Conservation (phyloP, 2,329 filamentous ascomycete genomes). For the Stagonosporopsis vannaccii region DNA sequence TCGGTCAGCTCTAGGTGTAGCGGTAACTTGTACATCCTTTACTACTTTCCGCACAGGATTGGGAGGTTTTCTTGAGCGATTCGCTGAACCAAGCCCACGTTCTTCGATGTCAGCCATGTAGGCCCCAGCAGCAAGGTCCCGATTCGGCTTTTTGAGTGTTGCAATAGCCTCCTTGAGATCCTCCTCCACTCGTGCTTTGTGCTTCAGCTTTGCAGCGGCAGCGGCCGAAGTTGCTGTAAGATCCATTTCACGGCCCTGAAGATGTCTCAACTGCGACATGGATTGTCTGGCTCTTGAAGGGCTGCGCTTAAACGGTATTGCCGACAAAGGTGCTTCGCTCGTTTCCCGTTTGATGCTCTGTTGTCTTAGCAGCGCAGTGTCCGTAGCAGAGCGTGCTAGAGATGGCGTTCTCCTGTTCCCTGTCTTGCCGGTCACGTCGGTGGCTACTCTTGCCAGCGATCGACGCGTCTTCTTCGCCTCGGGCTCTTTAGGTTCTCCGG, state of each 20-base stretch:
- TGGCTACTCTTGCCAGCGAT: slow-evolving; percentile 67
- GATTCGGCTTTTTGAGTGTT: slow-evolving; percentile 77
- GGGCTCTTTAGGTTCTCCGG: slow-evolving; percentile 49
- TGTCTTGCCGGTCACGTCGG: slow-evolving; percentile 63
- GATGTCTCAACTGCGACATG: slow-evolving; percentile 53
- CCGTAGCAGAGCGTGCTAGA: slow-evolving; percentile 73
- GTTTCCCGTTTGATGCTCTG: slow-evolving; percentile 72
- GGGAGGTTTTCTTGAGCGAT: slow-evolving; percentile 39
- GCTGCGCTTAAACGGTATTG: slow-evolving; percentile 58
- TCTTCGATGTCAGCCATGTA: slow-evolving; percentile 72
- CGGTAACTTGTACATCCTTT: slow-evolving; percentile 51
- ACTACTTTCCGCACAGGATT: slow-evolving; percentile 37
- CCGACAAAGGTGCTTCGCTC: slow-evolving; percentile 66
- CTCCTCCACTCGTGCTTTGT: slow-evolving; percentile 71
- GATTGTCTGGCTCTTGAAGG: slow-evolving; percentile 47
- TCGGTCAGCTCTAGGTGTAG: slow-evolving; percentile 51
- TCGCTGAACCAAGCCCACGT: slow-evolving; percentile 48
- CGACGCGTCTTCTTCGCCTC: slow-evolving; percentile 54
- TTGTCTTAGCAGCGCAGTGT: slow-evolving; percentile 58
- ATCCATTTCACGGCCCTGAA: slow-evolving; percentile 62
- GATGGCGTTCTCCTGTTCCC: slow-evolving; percentile 65
- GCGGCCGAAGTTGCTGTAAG: slow-evolving; percentile 60
- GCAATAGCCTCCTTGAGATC: slow-evolving; percentile 78
- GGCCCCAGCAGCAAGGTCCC: slow-evolving; percentile 71
- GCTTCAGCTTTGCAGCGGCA: slow-evolving; percentile 66